Conservation (phyloP, 2,329 filamentous ascomycete species). For the Parastagonospora nodorum region DNA sequence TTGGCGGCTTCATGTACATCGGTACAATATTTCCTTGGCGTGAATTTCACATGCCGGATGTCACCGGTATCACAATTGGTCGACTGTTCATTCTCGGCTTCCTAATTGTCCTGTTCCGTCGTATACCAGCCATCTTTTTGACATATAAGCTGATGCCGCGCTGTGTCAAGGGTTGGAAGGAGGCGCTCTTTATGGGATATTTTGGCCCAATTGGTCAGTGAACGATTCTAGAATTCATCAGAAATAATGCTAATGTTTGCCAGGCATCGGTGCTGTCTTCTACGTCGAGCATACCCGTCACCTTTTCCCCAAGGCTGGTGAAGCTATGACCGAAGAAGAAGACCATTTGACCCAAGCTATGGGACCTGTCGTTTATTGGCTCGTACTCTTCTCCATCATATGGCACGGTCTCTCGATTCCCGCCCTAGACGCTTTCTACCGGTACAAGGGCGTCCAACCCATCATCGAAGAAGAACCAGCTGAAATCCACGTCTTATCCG, state of each 20-base stretch:
- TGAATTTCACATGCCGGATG: conserved; percentile 58
- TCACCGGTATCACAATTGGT: conserved; percentile 58
- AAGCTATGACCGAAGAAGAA: conserved; percentile 48
- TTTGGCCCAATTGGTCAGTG: conserved; percentile 50
- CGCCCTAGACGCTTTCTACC: conserved; percentile 48
- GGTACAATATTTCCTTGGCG: conserved; percentile 62
- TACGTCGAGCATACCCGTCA: conserved; percentile 54
- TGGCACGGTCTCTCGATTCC: conserved; percentile 58
- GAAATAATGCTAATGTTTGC: not conserved
- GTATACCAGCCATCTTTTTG: conserved; percentile 61
- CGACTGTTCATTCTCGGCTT: conserved; percentile 59
- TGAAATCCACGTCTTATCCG: conserved; percentile 48
- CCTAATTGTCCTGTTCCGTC: conserved; percentile 59
- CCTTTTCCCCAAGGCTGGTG: conserved; percentile 49
- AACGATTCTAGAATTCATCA: too few species aligned
- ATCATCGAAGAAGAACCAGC: conserved; percentile 46
- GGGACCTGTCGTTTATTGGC: conserved; percentile 53
- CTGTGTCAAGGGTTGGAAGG: conserved; percentile 58
- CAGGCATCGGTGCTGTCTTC: conserved; percentile 50
- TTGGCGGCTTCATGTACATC: conserved; percentile 65
- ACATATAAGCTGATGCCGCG: conserved; percentile 62
- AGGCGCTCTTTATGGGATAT: conserved; percentile 66
- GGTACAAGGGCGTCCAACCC: conserved; percentile 46
- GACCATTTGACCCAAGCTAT: conserved; percentile 49
- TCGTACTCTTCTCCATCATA: conserved; percentile 54